Base-by-base conservation (phyloP, 257 asterid species). In the Cynanchum wilfordii region DNA sequence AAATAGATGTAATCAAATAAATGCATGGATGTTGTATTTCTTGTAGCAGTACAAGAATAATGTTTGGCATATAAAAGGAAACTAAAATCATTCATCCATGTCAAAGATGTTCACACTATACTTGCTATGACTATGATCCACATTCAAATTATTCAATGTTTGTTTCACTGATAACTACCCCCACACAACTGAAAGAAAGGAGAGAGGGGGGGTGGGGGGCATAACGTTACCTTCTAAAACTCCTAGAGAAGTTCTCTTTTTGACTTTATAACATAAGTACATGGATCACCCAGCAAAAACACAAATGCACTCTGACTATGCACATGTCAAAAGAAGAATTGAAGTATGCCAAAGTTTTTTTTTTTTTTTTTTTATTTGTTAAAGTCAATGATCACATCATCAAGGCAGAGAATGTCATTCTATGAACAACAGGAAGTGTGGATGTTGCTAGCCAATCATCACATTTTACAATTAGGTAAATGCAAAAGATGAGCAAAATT, bases 301-400 rank as follows among this genome's bases (percentile, higher is more conserved):
- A 63, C 57, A 44, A 65, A 74, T 11, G 55, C 55, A 66, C 30
- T 40, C 36, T 58, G 56, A 52, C 17, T 19, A 42, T 1, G 36
- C 38, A 25, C 20, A 72, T 72, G 25, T 25, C 42, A 72, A 59
- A 58, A 70, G n/a, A 20, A n/a, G 55, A 72, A 47, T 5, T 13
- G 20, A 62, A 49, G 51, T 10, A 36, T 44, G 30, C n/a, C 38
- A 11, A 36, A 45, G 50, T 50, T 51, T 30, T 66, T 11, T 66
- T 11, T 10, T 33, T 33, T 33, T 3, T 33, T 33, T 33, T 3
- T 33, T 33, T 33, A 33, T 33, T 33, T 33, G 36, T 30, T 2
- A 30, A 62, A 17, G 6, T 30, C 25, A 33, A 15, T 29, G 44
- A 60, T 33, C 47, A 62, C 24, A 38, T 30, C 67, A 15, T 62